Evolutionary conservation across 768 basidiomycete species (phyloP), one percentile per base, ranked within the genome.

Genomic region (Kwoniella botswanensis): DNA sequence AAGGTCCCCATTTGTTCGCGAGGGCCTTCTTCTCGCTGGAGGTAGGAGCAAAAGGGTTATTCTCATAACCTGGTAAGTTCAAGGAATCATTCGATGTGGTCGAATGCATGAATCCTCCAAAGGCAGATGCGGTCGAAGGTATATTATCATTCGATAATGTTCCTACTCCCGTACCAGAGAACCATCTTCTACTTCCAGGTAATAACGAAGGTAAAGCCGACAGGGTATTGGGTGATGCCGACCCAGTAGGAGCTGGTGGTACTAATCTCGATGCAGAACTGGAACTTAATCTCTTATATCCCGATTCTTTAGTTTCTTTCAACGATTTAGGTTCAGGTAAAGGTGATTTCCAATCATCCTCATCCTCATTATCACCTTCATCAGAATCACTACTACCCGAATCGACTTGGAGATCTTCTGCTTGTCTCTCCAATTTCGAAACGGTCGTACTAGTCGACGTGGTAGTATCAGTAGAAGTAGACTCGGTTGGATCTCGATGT

Each of bases 1-100:
- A 63, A 17, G 82, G 77, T 35, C 77, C 78, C 82, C 80, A 83
- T 53, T 80, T 80, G 77, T 53, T 80, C 79, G 77, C 77, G 12
- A 83, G 71, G 50, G 75, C 75, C 67, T 80, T 74, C 71, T 83
- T 82, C 70, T 83, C 82, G 35, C 70, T 74, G 12, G 76, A 77
- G 26, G 76, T 76, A 5, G 82, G 82, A 6, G 82, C 79, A 60
- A 83, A 83, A 7, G 71, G 82, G 41, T 71, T 76, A 43, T 69
- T 52, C 50, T 75, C 71, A 65, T 73, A 77, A 7, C 72, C 61
- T n/a, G 63, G 35, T 12, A 74, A 57, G 53, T 67, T 65, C 11
- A 83, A 70, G n/a, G 76, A 76, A 53, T 83, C 82, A 61, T 76
- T 81, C 13, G 79, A 81, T 11, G 70, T 68, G 41, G 75, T 75